phyloP scores from a whole-genome alignment of 257 asterid species.

The Thymus quinquecostatus region DNA sequence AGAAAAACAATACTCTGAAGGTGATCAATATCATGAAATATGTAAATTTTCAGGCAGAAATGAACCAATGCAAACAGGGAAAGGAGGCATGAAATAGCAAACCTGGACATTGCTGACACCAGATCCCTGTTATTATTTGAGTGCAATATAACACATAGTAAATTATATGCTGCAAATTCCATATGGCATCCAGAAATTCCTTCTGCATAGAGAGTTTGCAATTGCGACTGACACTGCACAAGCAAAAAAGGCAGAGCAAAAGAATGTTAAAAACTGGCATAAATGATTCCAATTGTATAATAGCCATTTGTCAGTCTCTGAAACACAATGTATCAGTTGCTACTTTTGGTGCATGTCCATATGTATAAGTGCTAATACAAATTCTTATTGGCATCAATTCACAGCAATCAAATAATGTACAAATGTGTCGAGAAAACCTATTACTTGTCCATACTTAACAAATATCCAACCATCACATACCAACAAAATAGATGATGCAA shows the following conservation, averaged over 20 bases:
- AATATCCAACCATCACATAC: neutral
- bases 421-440: neutral
- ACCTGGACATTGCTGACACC: conserved; percentile 97
- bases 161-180: conserved; percentile 95
- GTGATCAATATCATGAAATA: conserved; percentile 18
- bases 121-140: conserved; percentile 92
- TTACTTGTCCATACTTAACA: neutral
- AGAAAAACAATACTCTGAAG: neutral
- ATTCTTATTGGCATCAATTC: too few species aligned
- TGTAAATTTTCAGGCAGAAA: conserved; percentile 1
- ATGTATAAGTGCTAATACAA: too few species aligned
- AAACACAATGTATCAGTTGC: conserved; percentile 7
- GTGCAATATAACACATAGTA: conserved; percentile 84
- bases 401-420: too few species aligned
- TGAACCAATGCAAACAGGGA: too few species aligned
- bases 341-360: neutral
- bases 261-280: conserved; percentile 30
- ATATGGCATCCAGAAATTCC: conserved; percentile 88
- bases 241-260: conserved; percentile 26
- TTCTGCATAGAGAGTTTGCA: conserved; percentile 90
- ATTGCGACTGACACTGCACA: conserved; percentile 97
- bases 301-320: conserved; percentile 2
- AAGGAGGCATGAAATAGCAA: conserved; percentile 39
- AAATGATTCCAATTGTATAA: neutral
- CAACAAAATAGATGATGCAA: too few species aligned